These are phyloP conservation scores for Alternaria hordeiaustralica DNA, from an alignment of 2,329 filamentous ascomycete species.

Conservation along the genomic window DNA sequence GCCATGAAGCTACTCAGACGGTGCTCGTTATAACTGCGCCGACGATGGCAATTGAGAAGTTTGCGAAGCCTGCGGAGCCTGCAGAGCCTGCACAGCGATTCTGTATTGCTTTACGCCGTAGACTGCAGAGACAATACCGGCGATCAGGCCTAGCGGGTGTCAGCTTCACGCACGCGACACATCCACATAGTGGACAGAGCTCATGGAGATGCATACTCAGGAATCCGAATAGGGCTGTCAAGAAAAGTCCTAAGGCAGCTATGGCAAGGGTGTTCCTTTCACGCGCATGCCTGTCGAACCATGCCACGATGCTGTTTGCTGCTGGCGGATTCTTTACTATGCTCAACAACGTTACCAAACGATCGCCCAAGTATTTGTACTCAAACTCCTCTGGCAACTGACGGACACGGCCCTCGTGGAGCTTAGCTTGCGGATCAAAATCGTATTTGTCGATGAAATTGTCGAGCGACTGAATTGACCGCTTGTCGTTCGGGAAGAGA, in stretches of 20 bases:
- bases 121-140: no score
- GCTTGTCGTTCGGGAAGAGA: not conserved
- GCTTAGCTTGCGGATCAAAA: not conserved
- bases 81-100: no score
- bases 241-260: not conserved
- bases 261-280: not conserved
- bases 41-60: no score
- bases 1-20: no score
- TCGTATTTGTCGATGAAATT: fast-evolving
- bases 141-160: no score
- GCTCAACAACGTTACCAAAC: not conserved
- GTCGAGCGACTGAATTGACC: not conserved
- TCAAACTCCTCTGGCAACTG: not conserved
- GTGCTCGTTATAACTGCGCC: no score
- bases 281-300: not conserved
- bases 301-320: not conserved
- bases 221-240: not conserved
- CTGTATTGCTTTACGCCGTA: not conserved
- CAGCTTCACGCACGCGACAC: no score
- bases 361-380: not conserved
- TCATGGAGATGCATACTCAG: not conserved
- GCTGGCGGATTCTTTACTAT: not conserved
- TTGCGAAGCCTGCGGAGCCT: no score
- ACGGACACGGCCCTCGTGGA: not conserved
- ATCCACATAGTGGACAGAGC: no score